Evolutionary conservation across 2,329 filamentous ascomycete genomes (phyloP).

Genomic region (Fusarium sp.): DNA sequence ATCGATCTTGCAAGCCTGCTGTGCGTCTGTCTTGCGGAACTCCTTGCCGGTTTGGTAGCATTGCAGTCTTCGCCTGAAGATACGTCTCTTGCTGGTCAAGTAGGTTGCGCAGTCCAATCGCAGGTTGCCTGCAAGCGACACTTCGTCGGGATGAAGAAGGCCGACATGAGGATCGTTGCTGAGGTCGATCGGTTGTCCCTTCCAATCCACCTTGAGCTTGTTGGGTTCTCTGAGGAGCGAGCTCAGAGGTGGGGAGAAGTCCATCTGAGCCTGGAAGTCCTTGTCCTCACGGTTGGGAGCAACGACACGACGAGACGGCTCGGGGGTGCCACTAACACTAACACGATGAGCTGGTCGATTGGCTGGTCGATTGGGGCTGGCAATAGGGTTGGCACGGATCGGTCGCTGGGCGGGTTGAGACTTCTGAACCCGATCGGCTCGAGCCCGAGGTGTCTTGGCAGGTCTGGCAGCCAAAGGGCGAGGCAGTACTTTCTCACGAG

Average conservation of each 20-base stretch:
- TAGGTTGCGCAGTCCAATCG: slow-evolving; percentile 89
- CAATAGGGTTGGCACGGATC: slow-evolving; percentile 47
- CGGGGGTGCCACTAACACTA: slow-evolving; percentile 61
- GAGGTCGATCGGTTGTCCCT: slow-evolving; percentile 82
- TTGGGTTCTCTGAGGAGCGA: slow-evolving; percentile 75
- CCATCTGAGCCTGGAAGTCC: slow-evolving; percentile 76
- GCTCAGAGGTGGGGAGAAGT: slow-evolving; percentile 77
- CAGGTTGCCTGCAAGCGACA: slow-evolving; percentile 79
- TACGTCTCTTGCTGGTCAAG: slow-evolving; percentile 90
- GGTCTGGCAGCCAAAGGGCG: slow-evolving; percentile 57
- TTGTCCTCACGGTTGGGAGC: slow-evolving; percentile 83
- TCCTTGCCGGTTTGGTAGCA: slow-evolving; percentile 77
- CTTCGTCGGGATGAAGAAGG: slow-evolving; percentile 82
- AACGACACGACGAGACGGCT: slow-evolving; percentile 62
- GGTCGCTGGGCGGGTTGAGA: slow-evolving; percentile 50
- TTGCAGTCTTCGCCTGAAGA: slow-evolving; percentile 82
- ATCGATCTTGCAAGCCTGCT: slow-evolving; percentile 97
- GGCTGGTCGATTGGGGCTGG: slow-evolving; percentile 43
- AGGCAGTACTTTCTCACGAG: slow-evolving; percentile 52
- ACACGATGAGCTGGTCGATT: slow-evolving; percentile 47
- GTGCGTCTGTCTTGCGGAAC: slow-evolving; percentile 94
- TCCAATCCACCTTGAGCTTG: slow-evolving; percentile 87
- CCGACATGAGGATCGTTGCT: slow-evolving; percentile 75
- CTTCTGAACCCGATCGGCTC: slow-evolving; percentile 52
- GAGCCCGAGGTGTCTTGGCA: slow-evolving; percentile 46